phyloP scores from a whole-genome alignment of 352 stramenopile genomes.

The Phytophthora ohioensis region DNA sequence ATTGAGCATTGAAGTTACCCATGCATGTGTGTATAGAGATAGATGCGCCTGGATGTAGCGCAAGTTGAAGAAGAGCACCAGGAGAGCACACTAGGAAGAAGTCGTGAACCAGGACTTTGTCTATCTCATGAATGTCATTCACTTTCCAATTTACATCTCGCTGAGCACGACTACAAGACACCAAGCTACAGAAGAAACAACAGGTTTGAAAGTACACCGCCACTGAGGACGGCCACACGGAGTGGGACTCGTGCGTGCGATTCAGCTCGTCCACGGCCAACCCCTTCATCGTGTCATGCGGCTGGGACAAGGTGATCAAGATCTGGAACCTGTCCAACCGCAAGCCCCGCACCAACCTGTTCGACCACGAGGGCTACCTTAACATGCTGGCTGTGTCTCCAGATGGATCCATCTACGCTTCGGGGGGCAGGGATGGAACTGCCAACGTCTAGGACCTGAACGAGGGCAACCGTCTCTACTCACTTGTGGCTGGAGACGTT shows the following conservation, averaged over 20 bases:
- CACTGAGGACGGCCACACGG: constrained; percentile 97
- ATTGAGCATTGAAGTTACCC: too few species aligned
- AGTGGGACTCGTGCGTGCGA: constrained; percentile 99
- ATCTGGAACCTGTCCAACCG: constrained; percentile 99
- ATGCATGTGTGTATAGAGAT: too few species aligned
- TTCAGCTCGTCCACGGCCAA: constrained; percentile 97
- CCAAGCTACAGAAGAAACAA: too few species aligned
- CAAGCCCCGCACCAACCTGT: constrained; percentile 99
- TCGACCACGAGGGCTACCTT: constrained; percentile 99
- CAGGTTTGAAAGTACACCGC: constrained; percentile 98
- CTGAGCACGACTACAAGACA: too few species aligned
- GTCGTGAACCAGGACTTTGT: too few species aligned
- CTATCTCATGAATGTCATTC: too few species aligned
- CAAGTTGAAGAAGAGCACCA: too few species aligned
- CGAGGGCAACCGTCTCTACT: constrained; percentile 99
- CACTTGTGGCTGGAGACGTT: constrained; percentile 98
- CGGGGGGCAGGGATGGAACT: constrained; percentile 99
- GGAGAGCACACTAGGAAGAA: too few species aligned
- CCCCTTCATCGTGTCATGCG: constrained; percentile 98
- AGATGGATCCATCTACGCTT: constrained; percentile 99
- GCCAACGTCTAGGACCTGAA: constrained; percentile 99
- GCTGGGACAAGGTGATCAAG: constrained; percentile 99
- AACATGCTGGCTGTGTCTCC: constrained; percentile 99
- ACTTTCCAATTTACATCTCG: too few species aligned
- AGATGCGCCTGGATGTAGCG: too few species aligned